A percentile compares a stretch with the other conserved stretches of the same genome.
These are phyloP conservation scores for Komagataella populi DNA, from an alignment of 805 yeast species.

Conservation along the genomic window DNA sequence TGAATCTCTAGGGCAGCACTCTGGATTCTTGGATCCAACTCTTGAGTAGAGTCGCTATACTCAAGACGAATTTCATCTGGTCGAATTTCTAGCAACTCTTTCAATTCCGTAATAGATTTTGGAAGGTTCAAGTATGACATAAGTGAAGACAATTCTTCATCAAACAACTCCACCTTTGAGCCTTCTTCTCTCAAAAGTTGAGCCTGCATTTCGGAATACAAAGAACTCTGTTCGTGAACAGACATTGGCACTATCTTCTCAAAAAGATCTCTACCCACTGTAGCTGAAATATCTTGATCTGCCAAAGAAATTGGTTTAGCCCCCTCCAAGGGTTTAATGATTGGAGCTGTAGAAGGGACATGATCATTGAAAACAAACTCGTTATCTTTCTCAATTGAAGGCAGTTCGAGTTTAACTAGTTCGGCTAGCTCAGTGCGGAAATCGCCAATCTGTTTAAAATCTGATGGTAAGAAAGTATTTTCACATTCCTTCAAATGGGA, in stretches of 20 bases:
- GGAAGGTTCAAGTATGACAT: constrained; percentile 76
- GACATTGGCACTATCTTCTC: constrained; percentile 72
- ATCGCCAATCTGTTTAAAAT: constrained; percentile 13
- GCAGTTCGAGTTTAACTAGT: constrained; percentile 14
- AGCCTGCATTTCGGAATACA: constrained; percentile 85
- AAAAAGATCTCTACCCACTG: constrained; percentile 45
- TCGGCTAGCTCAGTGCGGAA: constrained; percentile 11
- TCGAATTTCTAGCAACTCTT: constrained; percentile 11
- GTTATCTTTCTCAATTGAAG: constrained; percentile 58
- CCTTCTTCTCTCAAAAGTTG: constrained; percentile 57
- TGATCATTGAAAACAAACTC: constrained; percentile 79
- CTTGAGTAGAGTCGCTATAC: constrained; percentile 11
- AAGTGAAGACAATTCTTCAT: constrained; percentile 67
- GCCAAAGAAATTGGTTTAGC: constrained; percentile 42
- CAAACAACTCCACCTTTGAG: constrained; percentile 64
- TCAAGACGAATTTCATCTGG: constrained; percentile 2
- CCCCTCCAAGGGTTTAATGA: constrained; percentile 56
- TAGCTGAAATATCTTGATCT: constrained; percentile 32
- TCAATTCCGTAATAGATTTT: constrained; percentile 40
- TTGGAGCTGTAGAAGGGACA: constrained; percentile 53
- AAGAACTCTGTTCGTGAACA: constrained; percentile 77
- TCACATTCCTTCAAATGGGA: constrained; percentile 16
- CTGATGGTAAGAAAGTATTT: neutral
- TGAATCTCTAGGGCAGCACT: constrained; percentile 23
- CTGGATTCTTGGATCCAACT: constrained; percentile 24